Conservation (phyloP, 2,329 filamentous ascomycete genomes). For the Colletotrichum destructivum region DNA sequence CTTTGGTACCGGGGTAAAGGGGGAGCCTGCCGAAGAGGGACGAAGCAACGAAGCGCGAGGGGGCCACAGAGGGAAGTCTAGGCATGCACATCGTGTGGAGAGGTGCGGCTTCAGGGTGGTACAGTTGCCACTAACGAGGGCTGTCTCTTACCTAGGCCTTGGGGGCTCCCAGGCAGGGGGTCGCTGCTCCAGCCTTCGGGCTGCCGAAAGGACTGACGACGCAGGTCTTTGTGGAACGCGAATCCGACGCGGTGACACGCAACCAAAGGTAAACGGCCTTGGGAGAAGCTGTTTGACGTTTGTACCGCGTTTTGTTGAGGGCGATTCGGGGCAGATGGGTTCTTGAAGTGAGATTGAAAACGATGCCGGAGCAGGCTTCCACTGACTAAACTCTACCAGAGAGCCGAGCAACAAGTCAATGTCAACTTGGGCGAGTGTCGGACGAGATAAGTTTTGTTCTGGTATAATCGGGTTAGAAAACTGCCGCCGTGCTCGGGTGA, state of each 20-base stretch:
- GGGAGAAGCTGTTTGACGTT: not conserved
- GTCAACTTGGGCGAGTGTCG: constrained; percentile 1
- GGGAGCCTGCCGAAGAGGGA: constrained; percentile 40
- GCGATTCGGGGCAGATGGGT: not conserved
- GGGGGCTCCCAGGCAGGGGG: constrained; percentile 11
- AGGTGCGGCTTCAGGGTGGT: constrained; percentile 34
- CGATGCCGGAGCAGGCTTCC: not conserved
- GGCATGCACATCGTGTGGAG: constrained; percentile 41
- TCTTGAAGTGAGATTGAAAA: not conserved
- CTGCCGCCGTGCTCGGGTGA: constrained; percentile 15
- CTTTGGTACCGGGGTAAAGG: constrained; percentile 31
- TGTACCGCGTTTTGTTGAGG: not conserved
- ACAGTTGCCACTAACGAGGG: constrained; percentile 37
- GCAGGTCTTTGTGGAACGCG: constrained; percentile 2
- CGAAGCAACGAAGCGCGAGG: constrained; percentile 39
- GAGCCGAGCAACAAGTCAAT: not conserved
- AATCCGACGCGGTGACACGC: not conserved
- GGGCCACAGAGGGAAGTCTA: constrained; percentile 32
- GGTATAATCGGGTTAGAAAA: constrained; percentile 27
- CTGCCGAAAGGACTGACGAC: constrained; percentile 3
- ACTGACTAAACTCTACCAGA: not conserved
- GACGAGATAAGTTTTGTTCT: constrained; percentile 7
- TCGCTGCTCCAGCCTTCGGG: not conserved
- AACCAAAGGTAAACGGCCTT: not conserved
- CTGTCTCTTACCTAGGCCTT: constrained; percentile 40